Evolutionary conservation across 1,284 basidiomycete genomes (phyloP).

Genomic region (Singerocomus inundabilis): DNA sequence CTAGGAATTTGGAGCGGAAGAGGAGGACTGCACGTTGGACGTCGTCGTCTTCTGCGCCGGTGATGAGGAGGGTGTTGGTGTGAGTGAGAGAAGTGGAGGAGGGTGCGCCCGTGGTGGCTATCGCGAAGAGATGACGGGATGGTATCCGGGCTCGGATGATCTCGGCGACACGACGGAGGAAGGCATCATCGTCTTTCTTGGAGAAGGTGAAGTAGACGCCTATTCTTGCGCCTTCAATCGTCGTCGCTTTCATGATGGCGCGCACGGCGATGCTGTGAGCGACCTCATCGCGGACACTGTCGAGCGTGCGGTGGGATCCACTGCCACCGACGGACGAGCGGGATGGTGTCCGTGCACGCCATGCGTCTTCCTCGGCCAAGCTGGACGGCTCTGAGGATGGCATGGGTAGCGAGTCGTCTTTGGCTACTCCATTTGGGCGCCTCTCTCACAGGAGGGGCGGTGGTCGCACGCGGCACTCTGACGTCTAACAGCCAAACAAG

Average conservation of each 20-base stretch:
- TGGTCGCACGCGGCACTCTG: too few relatives aligned
- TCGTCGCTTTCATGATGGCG: conserved; percentile 49
- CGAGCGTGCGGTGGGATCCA: conserved; percentile 44
- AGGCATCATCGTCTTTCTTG: conserved; percentile 49
- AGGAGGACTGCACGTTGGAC: conserved; percentile 65
- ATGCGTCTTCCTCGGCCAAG: conserved; percentile 4
- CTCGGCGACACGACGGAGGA: conserved; percentile 52
- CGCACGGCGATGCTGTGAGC: conserved; percentile 58
- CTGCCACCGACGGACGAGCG: conserved; percentile 5
- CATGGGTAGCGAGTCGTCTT: too few relatives aligned
- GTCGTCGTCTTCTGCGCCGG: conserved; percentile 50
- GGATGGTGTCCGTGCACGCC: conserved; percentile 1
- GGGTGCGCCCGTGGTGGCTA: conserved; percentile 46
- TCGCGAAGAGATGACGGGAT: conserved; percentile 53
- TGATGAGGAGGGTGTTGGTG: conserved; percentile 51
- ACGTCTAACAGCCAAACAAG: too few relatives aligned
- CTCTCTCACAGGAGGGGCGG: too few relatives aligned
- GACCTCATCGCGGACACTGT: conserved; percentile 60
- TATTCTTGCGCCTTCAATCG: conserved; percentile 49
- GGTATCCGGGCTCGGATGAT: conserved; percentile 42
- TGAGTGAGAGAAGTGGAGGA: conserved; percentile 21
- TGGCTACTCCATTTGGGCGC: too few relatives aligned
- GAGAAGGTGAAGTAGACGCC: conserved; percentile 59
- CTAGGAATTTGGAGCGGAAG: conserved; percentile 60
- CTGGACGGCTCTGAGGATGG: conserved; percentile 31